These are phyloP conservation scores for Neckera pumila DNA, from an alignment of 225 moss, liverwort and hornwort genomes.

Conservation along the genomic window DNA sequence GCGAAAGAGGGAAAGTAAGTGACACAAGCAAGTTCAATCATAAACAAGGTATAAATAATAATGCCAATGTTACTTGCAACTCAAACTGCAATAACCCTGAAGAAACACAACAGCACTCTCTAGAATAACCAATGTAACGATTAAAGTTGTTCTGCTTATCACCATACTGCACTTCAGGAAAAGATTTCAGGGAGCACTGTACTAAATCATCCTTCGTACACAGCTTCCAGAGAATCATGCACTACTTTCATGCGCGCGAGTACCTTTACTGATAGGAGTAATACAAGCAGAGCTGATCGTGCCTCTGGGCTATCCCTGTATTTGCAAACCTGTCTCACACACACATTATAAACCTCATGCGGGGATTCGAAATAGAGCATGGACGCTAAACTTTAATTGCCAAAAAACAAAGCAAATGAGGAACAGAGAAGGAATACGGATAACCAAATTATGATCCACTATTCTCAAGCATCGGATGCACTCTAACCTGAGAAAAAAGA, in stretches of 20 bases:
- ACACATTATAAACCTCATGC: background rate
- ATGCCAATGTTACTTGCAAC: background rate
- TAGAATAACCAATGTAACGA: background rate
- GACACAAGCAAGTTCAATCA: background rate
- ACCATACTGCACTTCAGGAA: background rate
- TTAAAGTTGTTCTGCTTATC: background rate
- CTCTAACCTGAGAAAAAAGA: background rate
- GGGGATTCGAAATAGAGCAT: background rate
- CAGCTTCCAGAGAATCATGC: background rate
- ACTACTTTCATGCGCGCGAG: background rate
- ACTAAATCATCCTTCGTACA: background rate
- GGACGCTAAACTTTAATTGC: background rate
- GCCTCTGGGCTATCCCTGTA: slow-evolving; percentile 26
- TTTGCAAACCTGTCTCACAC: slow-evolving; percentile 24
- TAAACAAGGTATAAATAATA: background rate
- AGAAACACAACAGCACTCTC: background rate
- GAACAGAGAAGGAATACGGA: background rate
- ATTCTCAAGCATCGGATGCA: background rate
- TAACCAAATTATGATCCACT: background rate
- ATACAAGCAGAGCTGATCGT: slow-evolving; percentile 26
- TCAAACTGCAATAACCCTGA: background rate
- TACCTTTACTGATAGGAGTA: slow-evolving; percentile 60
- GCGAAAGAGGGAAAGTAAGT: background rate
- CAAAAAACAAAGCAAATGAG: background rate
- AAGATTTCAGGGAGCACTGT: background rate